These are phyloP conservation scores for Fusarium circinatum DNA, from an alignment of 2,329 filamentous ascomycete species.

Conservation along the genomic window DNA sequence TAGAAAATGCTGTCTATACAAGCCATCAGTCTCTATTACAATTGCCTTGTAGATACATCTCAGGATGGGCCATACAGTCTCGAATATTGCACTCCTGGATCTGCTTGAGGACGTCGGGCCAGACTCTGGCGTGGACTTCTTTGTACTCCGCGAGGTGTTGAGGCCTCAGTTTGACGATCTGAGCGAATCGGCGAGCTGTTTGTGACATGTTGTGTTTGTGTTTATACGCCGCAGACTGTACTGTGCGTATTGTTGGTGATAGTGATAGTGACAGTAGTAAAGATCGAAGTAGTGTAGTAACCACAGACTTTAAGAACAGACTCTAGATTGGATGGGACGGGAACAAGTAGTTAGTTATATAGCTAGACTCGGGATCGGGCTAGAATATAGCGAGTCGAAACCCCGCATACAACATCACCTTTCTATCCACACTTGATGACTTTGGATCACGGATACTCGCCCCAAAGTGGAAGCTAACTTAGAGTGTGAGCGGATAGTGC, in stretches of 20 bases:
- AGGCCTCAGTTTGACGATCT: constrained; percentile 78
- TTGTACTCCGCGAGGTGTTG: constrained; percentile 76
- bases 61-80: constrained; percentile 65
- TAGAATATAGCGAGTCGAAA: constrained; percentile 32
- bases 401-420: constrained; percentile 26
- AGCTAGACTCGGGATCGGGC: constrained; percentile 32
- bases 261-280: not conserved
- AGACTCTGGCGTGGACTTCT: constrained; percentile 76
- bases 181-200: constrained; percentile 69
- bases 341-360: constrained; percentile 6
- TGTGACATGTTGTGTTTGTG: constrained; percentile 40
- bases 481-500: constrained; percentile 5
- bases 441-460: constrained; percentile 9
- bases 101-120: constrained; percentile 80
- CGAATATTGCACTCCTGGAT: constrained; percentile 79
- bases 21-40: not conserved
- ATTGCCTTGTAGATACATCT: not conserved
- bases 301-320: not conserved
- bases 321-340: not conserved
- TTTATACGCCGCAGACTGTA: not conserved
- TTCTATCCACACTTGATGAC: not conserved
- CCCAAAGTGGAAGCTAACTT: not conserved
- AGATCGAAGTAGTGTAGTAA: not conserved
- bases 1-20: constrained; percentile 79
- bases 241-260: not conserved